Conservation (phyloP, 106 monocot genomes). For the Platanthera zijinensis region DNA sequence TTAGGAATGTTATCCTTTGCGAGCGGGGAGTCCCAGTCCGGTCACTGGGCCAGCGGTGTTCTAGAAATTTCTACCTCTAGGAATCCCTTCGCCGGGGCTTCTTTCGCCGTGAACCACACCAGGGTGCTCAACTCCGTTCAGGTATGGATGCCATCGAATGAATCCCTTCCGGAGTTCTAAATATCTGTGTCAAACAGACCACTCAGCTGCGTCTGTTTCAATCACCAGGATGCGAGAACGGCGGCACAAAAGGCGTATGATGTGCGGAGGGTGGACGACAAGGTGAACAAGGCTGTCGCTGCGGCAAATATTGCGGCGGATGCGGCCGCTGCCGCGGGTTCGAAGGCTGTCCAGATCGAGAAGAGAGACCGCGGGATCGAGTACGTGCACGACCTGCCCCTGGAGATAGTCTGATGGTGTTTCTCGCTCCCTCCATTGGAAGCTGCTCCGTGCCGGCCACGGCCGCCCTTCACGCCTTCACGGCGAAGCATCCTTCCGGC, state of each 20-base stretch:
- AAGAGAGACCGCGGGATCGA: conserved; percentile 19
- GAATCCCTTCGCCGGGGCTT: conserved; percentile 34
- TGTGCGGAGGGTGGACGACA: conserved; percentile 48
- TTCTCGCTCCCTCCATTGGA: neutral
- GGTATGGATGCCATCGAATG: conserved; percentile 21
- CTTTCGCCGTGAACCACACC: conserved; percentile 65
- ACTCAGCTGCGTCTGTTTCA: neutral
- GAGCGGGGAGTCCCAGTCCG: conserved; percentile 56
- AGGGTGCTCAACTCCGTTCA: conserved; percentile 63
- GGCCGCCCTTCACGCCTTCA: neutral
- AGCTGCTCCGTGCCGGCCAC: neutral
- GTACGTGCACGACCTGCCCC: conserved; percentile 17
- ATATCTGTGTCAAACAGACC: neutral
- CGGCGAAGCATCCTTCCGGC: neutral
- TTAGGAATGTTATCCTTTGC: conserved; percentile 67
- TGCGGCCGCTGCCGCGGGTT: conserved; percentile 50
- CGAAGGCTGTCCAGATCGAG: conserved; percentile 47
- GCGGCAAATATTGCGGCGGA: conserved; percentile 63
- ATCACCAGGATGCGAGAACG: conserved; percentile 53
- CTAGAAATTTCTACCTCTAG: conserved; percentile 49
- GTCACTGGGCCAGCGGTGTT: conserved; percentile 67
- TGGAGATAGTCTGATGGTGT: conserved; percentile 21
- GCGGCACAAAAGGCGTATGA: conserved; percentile 50
- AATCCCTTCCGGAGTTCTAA: neutral
- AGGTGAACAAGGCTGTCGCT: conserved; percentile 55